Evolutionary conservation across 129 eudicot genomes (phyloP).

Genomic region (Artemisia argyi): DNA sequence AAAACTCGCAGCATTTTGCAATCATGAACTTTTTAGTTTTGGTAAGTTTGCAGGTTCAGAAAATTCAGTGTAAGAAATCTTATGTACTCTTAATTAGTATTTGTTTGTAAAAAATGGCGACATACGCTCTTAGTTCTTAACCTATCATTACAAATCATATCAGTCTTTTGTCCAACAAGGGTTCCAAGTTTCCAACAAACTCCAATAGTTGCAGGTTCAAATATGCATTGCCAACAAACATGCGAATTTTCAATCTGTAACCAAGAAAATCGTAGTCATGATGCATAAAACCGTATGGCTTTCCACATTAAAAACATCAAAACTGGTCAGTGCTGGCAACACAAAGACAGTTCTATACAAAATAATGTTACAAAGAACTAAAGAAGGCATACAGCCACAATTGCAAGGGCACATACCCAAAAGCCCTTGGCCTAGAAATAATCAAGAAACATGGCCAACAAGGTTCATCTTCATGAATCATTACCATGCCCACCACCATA

Average conservation of each 20-base stretch:
- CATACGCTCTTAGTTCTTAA: too few species aligned
- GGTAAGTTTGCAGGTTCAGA: too few species aligned
- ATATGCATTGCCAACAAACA: neutral
- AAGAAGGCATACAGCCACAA: constrained; percentile 10
- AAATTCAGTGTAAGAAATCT: too few species aligned
- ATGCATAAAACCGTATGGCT: constrained; percentile 2
- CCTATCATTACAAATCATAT: too few species aligned
- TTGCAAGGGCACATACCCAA: constrained; percentile 22
- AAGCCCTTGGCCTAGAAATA: constrained; percentile 23
- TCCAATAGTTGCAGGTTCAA: too few species aligned
- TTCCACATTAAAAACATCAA: neutral
- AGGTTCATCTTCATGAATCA: constrained; percentile 36
- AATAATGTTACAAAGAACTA: constrained; percentile 31
- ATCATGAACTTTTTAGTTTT: too few species aligned
- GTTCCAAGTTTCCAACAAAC: too few species aligned
- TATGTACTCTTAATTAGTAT: too few species aligned
- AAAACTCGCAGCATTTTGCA: too few species aligned
- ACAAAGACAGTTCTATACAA: constrained; percentile 31
- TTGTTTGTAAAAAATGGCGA: too few species aligned
- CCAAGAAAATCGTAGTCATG: neutral
- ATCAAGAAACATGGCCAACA: constrained; percentile 22
- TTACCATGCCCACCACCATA: constrained; percentile 31
- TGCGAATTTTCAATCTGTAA: neutral
- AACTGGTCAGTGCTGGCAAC: constrained; percentile 16
- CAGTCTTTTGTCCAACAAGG: too few species aligned